These are phyloP conservation scores for Naganishia albida DNA, from an alignment of 1,284 basidiomycete species.

Conservation along the genomic window DNA sequence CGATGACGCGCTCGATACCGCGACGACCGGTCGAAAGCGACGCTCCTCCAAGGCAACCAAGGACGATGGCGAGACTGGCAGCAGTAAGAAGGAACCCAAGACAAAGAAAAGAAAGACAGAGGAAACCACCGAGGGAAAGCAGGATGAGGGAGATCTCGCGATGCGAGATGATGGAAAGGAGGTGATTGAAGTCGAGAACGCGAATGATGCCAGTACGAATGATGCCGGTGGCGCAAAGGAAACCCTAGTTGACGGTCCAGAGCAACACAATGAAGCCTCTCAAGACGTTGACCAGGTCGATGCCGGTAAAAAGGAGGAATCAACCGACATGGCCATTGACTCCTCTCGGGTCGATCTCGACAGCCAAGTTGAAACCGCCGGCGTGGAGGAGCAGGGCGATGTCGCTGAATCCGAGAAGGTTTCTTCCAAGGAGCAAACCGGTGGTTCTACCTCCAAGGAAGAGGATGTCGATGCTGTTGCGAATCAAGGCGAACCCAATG, in stretches of 20 bases:
- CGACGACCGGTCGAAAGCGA: slow-evolving; percentile 7
- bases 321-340: background rate
- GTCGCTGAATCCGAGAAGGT: background rate
- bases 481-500: background rate
- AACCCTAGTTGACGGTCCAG: too few relatives aligned
- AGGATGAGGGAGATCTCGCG: background rate
- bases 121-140: slow-evolving; percentile 8
- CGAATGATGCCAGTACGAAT: background rate
- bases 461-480: background rate
- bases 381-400: slow-evolving; percentile 6
- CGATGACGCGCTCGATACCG: slow-evolving; percentile 22
- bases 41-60: slow-evolving; percentile 5
- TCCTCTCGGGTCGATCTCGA: too few relatives aligned
- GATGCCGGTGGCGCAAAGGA: background rate
- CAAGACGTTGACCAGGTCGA: background rate
- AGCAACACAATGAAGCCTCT: too few relatives aligned
- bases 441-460: background rate
- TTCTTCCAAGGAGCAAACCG: background rate
- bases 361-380: too few relatives aligned
- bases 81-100: slow-evolving; percentile 3
- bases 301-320: slow-evolving; percentile 1
- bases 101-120: slow-evolving; percentile 24
- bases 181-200: background rate
- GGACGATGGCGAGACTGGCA: background rate
- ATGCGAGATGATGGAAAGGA: slow-evolving; percentile 7